Conservation (phyloP, 306 rosid species). For the Prunus dulcis region DNA sequence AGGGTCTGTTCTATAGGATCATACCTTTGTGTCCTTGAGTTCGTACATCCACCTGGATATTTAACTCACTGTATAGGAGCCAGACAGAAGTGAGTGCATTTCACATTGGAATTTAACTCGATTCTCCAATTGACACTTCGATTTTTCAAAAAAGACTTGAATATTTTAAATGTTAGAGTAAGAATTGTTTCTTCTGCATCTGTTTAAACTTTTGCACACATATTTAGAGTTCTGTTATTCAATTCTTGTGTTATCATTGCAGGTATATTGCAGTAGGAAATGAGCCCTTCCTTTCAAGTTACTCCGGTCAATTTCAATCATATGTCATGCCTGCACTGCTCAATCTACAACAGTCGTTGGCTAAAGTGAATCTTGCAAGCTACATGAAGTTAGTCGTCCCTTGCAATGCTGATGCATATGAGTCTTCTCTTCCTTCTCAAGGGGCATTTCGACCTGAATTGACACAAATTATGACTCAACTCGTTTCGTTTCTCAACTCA, state of each 20-base stretch:
- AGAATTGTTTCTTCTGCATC: neutral
- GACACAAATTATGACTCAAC: slow-evolving; percentile 63
- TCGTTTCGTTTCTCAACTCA: slow-evolving; percentile 78
- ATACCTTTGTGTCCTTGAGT: too few relatives aligned
- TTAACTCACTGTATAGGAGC: too few relatives aligned
- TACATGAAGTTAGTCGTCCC: slow-evolving; percentile 90
- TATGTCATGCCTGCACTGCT: slow-evolving; percentile 71
- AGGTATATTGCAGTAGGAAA: slow-evolving; percentile 94
- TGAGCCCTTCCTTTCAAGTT: slow-evolving; percentile 88
- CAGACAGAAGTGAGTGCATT: too few relatives aligned
- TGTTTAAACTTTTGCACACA: neutral
- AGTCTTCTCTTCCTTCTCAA: slow-evolving; percentile 85
- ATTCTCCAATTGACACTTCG: neutral
- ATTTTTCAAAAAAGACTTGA: neutral
- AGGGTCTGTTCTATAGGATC: too few relatives aligned
- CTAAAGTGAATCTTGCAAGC: slow-evolving; percentile 74
- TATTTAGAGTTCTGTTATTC: slow-evolving; percentile 4
- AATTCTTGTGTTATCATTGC: slow-evolving; percentile 24
- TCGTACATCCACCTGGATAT: too few relatives aligned
- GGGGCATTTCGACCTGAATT: slow-evolving; percentile 85
- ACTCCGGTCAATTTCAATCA: slow-evolving; percentile 67
- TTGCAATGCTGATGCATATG: slow-evolving; percentile 93
- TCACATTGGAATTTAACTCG: too few relatives aligned
- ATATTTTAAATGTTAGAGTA: neutral
- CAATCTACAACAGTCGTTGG: slow-evolving; percentile 85